A percentile compares a stretch with the other conserved stretches of the same genome.
These are phyloP conservation scores for Kondoa malvinella DNA, from an alignment of 768 basidiomycete species.

Conservation along the genomic window DNA sequence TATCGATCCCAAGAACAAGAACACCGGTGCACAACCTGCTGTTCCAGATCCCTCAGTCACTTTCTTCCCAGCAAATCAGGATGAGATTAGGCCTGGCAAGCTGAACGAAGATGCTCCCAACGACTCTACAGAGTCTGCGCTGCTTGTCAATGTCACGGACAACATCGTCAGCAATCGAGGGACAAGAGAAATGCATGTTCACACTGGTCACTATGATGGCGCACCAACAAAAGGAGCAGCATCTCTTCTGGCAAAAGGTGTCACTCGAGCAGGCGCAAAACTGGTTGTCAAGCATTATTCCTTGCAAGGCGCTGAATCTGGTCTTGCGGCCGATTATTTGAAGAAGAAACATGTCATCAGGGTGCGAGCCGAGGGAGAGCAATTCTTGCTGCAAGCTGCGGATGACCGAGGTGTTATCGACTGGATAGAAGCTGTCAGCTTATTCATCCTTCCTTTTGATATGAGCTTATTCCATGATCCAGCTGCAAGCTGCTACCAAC, in stretches of 20 bases:
- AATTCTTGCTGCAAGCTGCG: constrained; percentile 80
- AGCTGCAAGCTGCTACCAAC: constrained; percentile 74
- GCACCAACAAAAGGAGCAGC: neutral
- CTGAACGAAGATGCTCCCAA: neutral
- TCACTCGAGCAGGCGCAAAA: constrained; percentile 12
- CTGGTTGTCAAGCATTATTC: constrained; percentile 27
- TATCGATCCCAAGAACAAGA: neutral
- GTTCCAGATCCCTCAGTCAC: neutral
- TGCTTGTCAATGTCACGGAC: neutral
- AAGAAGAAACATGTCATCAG: constrained; percentile 90
- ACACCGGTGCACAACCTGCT: neutral
- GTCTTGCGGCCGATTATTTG: constrained; percentile 80
- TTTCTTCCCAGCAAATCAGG: neutral
- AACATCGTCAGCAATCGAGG: neutral
- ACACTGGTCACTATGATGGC: constrained; percentile 8
- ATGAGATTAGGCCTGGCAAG: neutral
- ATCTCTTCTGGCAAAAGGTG: constrained; percentile 6
- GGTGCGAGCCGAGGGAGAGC: constrained; percentile 80
- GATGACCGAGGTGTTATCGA: constrained; percentile 70
- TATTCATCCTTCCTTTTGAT: neutral
- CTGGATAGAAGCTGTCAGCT: constrained; percentile 62
- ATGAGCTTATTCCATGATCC: constrained; percentile 38
- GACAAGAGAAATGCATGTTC: constrained; percentile 1
- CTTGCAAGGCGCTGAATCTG: constrained; percentile 54
- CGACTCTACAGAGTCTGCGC: neutral